phyloP scores from a whole-genome alignment of 2,329 filamentous ascomycete species.

The Penicillium sp. region DNA sequence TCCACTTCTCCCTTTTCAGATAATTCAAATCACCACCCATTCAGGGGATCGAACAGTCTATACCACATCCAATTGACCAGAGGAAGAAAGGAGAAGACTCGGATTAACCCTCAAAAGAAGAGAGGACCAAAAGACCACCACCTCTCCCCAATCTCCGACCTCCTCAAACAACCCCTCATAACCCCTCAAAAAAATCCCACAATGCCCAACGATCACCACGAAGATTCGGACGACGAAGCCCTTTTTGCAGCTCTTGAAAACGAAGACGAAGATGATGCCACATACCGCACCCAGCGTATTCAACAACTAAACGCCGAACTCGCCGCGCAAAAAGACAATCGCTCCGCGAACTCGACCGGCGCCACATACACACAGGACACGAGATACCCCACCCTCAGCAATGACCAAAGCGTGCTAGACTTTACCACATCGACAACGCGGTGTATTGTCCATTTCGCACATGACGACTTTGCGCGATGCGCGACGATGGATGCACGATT shows the following conservation, averaged over 20 bases:
- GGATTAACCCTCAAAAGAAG: background rate
- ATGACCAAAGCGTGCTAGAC: constrained; percentile 60
- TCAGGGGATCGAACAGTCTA: background rate
- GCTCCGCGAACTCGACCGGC: constrained; percentile 26
- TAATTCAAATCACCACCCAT: background rate
- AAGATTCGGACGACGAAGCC: constrained; percentile 58
- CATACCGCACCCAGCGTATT: constrained; percentile 58
- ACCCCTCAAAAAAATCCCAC: constrained; percentile 6
- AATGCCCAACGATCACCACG: constrained; percentile 31
- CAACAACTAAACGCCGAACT: constrained; percentile 62
- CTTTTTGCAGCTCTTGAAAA: constrained; percentile 58
- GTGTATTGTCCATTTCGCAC: constrained; percentile 64
- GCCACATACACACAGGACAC: constrained; percentile 21
- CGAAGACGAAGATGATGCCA: constrained; percentile 56
- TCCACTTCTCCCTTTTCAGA: background rate
- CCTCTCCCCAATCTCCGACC: background rate
- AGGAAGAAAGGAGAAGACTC: background rate
- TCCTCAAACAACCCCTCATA: background rate
- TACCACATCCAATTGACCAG: background rate
- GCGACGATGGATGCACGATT: constrained; percentile 62
- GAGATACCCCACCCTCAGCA: constrained; percentile 41
- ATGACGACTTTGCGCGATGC: constrained; percentile 64
- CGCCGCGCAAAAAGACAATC: constrained; percentile 46
- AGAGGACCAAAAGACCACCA: background rate
- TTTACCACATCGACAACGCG: constrained; percentile 60